A percentile compares a stretch with the other conserved stretches of the same genome.
These are phyloP conservation scores for Elsinoe ampelina DNA, from an alignment of 2,329 filamentous ascomycete species.

Conservation along the genomic window DNA sequence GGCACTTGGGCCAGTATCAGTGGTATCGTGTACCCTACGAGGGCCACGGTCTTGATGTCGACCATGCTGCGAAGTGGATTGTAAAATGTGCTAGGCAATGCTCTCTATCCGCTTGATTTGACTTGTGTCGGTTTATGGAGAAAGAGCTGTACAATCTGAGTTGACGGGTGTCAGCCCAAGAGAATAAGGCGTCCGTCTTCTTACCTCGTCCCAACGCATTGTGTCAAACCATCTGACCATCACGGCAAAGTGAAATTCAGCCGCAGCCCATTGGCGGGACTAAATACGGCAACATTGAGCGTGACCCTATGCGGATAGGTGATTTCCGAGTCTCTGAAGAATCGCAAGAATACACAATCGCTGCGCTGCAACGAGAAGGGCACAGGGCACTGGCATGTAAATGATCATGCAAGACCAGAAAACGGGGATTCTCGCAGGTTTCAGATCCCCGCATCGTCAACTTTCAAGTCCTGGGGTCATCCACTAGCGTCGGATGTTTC, in stretches of 20 bases:
- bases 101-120: background rate
- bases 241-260: background rate
- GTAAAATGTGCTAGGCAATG: background rate
- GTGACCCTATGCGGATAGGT: background rate
- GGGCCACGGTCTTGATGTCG: background rate
- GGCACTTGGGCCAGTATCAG: background rate
- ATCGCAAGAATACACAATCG: background rate
- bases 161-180: background rate
- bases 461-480: background rate
- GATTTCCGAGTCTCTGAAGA: background rate
- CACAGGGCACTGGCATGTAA: too few relatives aligned
- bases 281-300: background rate
- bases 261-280: background rate
- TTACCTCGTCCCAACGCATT: background rate
- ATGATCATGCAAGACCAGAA: background rate
- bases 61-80: background rate
- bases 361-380: background rate
- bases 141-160: background rate
- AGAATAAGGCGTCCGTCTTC: background rate
- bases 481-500: background rate
- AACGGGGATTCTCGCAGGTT: background rate
- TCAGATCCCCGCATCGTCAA: conserved; percentile 1
- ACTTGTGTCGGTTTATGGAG: background rate
- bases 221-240: too few relatives aligned
- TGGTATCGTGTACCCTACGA: background rate